Percentiles rank a stretch among this genome's conserved stretches.
Conservation (phyloP, 2,329 filamentous ascomycete species). For the Diplocarpon rosae region DNA sequence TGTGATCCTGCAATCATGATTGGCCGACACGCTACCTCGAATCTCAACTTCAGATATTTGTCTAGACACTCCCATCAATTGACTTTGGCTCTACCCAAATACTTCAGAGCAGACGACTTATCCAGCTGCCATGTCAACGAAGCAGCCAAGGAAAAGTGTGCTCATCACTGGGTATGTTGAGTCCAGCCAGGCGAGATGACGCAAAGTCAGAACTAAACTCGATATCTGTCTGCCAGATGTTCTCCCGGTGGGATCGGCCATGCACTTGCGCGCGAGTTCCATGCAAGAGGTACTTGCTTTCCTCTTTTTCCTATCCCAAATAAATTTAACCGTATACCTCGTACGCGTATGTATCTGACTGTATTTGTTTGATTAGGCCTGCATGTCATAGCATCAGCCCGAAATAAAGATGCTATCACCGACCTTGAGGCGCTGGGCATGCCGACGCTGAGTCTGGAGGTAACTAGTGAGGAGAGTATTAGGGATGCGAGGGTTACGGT, state of each 20-base stretch:
- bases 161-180: slow-evolving; percentile 15
- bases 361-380: slow-evolving; percentile 19
- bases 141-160: slow-evolving; percentile 10
- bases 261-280: slow-evolving; percentile 31
- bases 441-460: slow-evolving; percentile 32
- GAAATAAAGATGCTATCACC: slow-evolving; percentile 27
- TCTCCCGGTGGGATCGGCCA: slow-evolving; percentile 31
- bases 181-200: too few relatives aligned
- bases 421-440: slow-evolving; percentile 25
- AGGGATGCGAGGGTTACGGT: slow-evolving; percentile 13
- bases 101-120: too few relatives aligned
- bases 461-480: slow-evolving; percentile 24
- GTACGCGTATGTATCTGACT: too few relatives aligned
- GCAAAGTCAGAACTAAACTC: not conserved
- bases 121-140: not conserved
- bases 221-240: slow-evolving; percentile 11
- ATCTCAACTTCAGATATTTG: too few relatives aligned
- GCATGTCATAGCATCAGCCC: slow-evolving; percentile 32
- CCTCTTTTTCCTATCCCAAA: not conserved
- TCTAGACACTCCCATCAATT: too few relatives aligned
- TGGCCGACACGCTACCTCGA: too few relatives aligned
- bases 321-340: not conserved
- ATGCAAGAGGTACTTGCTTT: slow-evolving; percentile 22
- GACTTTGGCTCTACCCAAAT: too few relatives aligned
- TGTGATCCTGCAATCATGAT: too few relatives aligned